These are phyloP conservation scores for Sclerotinia spermophila DNA, from an alignment of 2,329 filamentous ascomycete species.

Conservation along the genomic window DNA sequence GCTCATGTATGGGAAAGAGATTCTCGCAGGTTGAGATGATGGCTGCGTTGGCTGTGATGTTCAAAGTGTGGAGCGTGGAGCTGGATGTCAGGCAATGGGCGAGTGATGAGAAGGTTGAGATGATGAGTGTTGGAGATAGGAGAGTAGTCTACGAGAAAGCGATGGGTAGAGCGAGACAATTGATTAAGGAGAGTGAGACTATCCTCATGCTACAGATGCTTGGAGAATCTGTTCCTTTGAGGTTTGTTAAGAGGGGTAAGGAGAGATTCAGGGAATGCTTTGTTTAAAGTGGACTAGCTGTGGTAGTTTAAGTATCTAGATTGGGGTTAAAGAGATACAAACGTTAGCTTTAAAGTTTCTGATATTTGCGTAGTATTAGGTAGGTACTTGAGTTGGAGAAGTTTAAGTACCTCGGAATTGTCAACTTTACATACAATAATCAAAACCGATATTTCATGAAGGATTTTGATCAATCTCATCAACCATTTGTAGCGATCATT, in stretches of 20 bases:
- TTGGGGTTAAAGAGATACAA: neutral
- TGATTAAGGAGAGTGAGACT: conserved; percentile 17
- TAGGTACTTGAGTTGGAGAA: neutral
- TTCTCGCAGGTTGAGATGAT: conserved; percentile 37
- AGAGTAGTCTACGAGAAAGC: conserved; percentile 21
- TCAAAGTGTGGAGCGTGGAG: conserved; percentile 24
- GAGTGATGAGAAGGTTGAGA: conserved; percentile 23
- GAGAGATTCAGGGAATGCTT: conserved; percentile 20
- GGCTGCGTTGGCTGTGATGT: conserved; percentile 28
- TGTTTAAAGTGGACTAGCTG: neutral
- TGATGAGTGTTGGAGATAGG: conserved; percentile 16
- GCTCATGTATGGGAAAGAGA: conserved; percentile 38
- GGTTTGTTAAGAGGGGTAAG: conserved; percentile 23
- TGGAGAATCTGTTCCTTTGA: conserved; percentile 20
- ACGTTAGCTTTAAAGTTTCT: neutral
- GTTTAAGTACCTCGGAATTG: neutral
- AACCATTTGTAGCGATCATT: neutral
- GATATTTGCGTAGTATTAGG: neutral
- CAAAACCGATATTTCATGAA: neutral
- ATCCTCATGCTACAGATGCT: conserved; percentile 22
- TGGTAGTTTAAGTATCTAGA: neutral
- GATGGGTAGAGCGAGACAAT: conserved; percentile 17
- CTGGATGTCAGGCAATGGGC: conserved; percentile 24
- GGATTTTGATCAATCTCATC: no score
- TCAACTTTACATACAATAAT: neutral